These are phyloP conservation scores for Oleoguttula mirabilis DNA, from an alignment of 495 filamentous ascomycete genomes.

Conservation along the genomic window DNA sequence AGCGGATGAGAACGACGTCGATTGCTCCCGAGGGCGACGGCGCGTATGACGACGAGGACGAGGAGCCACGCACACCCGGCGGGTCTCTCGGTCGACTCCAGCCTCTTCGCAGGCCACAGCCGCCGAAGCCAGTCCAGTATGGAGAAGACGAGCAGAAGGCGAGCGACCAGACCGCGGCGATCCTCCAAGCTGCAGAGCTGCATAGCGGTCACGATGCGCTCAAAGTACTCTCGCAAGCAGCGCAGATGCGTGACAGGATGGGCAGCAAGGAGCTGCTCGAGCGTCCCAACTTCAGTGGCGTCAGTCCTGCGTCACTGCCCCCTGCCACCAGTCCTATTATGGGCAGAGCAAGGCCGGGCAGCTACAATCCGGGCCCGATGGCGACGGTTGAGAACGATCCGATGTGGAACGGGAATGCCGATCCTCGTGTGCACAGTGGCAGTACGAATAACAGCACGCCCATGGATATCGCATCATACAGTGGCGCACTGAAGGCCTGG, in stretches of 20 bases:
- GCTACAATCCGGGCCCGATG: slow-evolving; percentile 2
- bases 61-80: slow-evolving; percentile 47
- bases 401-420: slow-evolving; percentile 3
- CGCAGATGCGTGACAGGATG: slow-evolving; percentile 33
- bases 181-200: slow-evolving; percentile 50
- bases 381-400: slow-evolving; percentile 10
- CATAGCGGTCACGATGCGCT: slow-evolving; percentile 61
- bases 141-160: slow-evolving; percentile 35
- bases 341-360: not conserved
- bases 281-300: slow-evolving; percentile 15
- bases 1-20: slow-evolving; percentile 21
- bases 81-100: slow-evolving; percentile 46
- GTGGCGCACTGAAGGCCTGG: slow-evolving; percentile 73
- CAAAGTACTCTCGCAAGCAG: slow-evolving; percentile 57
- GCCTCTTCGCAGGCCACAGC: slow-evolving; percentile 39
- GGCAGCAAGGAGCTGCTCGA: slow-evolving; percentile 24
- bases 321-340: slow-evolving; percentile 23
- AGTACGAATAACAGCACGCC: slow-evolving; percentile 8
- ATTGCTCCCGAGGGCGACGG: slow-evolving; percentile 2
- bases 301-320: slow-evolving; percentile 21
- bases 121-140: slow-evolving; percentile 11
- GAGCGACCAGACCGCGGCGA: slow-evolving; percentile 47
- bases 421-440: too few relatives aligned
- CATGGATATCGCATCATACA: slow-evolving; percentile 22
- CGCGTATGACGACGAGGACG: slow-evolving; percentile 24